Evolutionary conservation across 169 alveolate species (phyloP), one percentile per base, ranked within the genome.

Genomic region (Toxoplasma gondii): DNA sequence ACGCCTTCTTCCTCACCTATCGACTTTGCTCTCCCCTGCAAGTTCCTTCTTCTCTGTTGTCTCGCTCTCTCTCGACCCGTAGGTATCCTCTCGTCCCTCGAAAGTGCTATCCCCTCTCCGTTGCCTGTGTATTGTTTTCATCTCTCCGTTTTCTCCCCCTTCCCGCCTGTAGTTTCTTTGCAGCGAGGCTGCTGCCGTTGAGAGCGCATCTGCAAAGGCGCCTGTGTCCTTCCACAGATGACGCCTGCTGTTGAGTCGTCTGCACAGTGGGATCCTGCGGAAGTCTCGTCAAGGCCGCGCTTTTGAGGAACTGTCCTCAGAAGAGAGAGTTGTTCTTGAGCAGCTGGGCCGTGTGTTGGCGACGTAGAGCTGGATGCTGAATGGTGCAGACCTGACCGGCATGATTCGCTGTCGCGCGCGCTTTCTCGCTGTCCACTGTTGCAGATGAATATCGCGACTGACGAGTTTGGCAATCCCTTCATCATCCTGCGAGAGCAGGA

Each of bases 391-490:
- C 19, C 78, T 49, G 91, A 12, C 80, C 80, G 74, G 39, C 29
- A 17, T 27, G 88, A 64, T 17, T 38, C 45, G 36, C 86, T n/a
- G 86, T 78, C 2, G 36, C 64, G 38, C 58, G 84, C 64, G 94
- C 29, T 45, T 44, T 36, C 90, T 88, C 82, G 36, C 34, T 81
- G 69, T 43, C 39, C 69, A 44, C 49, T 84, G 87, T 49, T 29
- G 67, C 70, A 94, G 88, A 95, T 95, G 96, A 95, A 91, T 34
- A 82, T 99, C 93, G 99, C 99, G 91, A 98, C 99, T 45, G 99
- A 99, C 97, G 99, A 99, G 95, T 98, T 97, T 97, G 99, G 99
- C 43, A 98, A 99, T 94, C 99, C 99, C 86, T 99, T 99, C 97
- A 98, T 99, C 49, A 98, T 99, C 81, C 97, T 99, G 93, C 98